Conservation (phyloP, 2,329 filamentous ascomycete genomes). For the Paradendryphiella salina region DNA sequence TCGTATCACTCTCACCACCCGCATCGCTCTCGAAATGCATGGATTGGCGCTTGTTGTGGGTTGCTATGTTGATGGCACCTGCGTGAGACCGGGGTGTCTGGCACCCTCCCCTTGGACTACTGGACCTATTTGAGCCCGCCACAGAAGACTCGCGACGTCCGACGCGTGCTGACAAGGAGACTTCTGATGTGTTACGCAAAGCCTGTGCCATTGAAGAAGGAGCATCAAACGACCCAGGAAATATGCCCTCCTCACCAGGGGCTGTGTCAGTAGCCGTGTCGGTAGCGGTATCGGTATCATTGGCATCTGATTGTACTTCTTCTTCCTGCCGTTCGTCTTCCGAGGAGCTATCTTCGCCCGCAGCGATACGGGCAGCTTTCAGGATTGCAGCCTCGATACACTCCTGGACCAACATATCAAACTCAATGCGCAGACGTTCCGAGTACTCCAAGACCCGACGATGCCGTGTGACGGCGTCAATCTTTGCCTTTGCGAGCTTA, state of each 20-base stretch:
- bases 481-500: slow-evolving; percentile 79
- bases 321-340: slow-evolving; percentile 52
- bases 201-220: slow-evolving; percentile 61
- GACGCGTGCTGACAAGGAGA: slow-evolving; percentile 49
- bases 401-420: slow-evolving; percentile 88
- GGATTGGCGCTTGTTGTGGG: slow-evolving; percentile 72
- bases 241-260: slow-evolving; percentile 58
- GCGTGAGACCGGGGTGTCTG: slow-evolving; percentile 86
- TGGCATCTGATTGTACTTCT: slow-evolving; percentile 54
- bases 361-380: slow-evolving; percentile 85
- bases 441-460: slow-evolving; percentile 93
- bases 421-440: slow-evolving; percentile 92
- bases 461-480: slow-evolving; percentile 90
- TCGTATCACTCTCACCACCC: slow-evolving; percentile 84
- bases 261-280: slow-evolving; percentile 32
- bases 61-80: slow-evolving; percentile 60
- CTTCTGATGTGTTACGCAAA: slow-evolving; percentile 59
- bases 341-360: slow-evolving; percentile 82
- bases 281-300: slow-evolving; percentile 43
- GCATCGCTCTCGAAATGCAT: slow-evolving; percentile 81
- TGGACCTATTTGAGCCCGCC: slow-evolving; percentile 78
- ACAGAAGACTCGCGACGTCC: slow-evolving; percentile 62
- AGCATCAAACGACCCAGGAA: slow-evolving; percentile 62
- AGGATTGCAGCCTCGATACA: slow-evolving; percentile 90
- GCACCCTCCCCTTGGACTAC: slow-evolving; percentile 79